A percentile compares a stretch with the other conserved stretches of the same genome.
Conservation (phyloP, 164 flowering plant species). For the Magnolia changhungtana region DNA sequence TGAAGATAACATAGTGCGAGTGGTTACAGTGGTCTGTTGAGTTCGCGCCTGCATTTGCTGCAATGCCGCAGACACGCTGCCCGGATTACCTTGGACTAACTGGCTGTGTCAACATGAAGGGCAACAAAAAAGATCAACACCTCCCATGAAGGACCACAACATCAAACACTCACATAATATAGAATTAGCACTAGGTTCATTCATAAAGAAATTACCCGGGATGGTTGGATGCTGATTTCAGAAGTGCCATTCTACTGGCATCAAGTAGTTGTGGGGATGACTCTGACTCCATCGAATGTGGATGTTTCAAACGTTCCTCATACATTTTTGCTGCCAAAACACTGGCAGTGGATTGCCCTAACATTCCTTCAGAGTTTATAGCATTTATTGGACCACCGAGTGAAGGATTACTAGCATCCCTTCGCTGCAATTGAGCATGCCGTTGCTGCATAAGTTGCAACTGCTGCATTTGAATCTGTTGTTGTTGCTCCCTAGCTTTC, state of each 20-base stretch:
- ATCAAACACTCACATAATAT: not conserved
- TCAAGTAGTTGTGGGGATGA: conserved; percentile 66
- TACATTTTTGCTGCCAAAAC: conserved; percentile 72
- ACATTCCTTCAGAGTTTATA: conserved; percentile 63
- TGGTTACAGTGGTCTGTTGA: conserved; percentile 52
- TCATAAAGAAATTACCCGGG: conserved; percentile 48
- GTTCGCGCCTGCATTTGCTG: conserved; percentile 80
- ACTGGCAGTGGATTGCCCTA: conserved; percentile 74
- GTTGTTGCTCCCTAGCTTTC: conserved; percentile 62
- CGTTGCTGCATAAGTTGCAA: conserved; percentile 74
- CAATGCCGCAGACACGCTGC: conserved; percentile 64
- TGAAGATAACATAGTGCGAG: conserved; percentile 14
- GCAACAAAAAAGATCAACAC: conserved; percentile 11
- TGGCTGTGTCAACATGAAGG: conserved; percentile 58
- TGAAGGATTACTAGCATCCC: conserved; percentile 65
- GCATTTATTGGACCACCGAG: conserved; percentile 56
- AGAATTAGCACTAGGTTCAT: not conserved
- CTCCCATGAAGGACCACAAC: not conserved
- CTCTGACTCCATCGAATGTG: conserved; percentile 69
- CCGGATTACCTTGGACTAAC: conserved; percentile 68
- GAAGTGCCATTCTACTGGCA: conserved; percentile 75
- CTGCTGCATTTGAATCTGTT: conserved; percentile 79
- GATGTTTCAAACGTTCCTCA: conserved; percentile 70
- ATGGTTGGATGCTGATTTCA: conserved; percentile 65
- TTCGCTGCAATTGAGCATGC: conserved; percentile 57